Conservation (phyloP, 2,329 filamentous ascomycete species). For the Claviceps maximensis region DNA sequence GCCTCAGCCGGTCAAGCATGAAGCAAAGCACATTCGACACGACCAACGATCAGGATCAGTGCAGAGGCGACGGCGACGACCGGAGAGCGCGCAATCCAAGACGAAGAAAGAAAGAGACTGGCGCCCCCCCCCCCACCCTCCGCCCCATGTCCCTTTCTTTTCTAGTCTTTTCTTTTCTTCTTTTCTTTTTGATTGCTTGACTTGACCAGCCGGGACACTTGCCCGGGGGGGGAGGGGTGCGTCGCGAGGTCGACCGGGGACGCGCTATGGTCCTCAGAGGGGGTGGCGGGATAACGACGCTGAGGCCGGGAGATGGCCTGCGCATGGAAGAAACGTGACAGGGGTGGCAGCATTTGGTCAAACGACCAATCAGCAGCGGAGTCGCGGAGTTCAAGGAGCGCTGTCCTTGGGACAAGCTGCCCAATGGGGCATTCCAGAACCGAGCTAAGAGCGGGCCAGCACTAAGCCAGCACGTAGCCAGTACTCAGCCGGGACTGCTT, state of each 20-base stretch:
- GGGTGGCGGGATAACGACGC: slow-evolving; percentile 13
- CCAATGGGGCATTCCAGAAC: slow-evolving; percentile 36
- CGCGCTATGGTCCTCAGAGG: slow-evolving; percentile 2
- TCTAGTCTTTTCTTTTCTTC: not conserved
- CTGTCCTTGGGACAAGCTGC: slow-evolving; percentile 26
- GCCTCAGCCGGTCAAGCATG: not conserved
- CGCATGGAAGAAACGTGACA: slow-evolving; percentile 40
- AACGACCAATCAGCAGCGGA: slow-evolving; percentile 34
- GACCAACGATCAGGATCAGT: not conserved
- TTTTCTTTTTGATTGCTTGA: not conserved
- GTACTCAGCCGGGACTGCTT: slow-evolving; percentile 22
- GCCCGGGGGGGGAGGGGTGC: slow-evolving; percentile 1
- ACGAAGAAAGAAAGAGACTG: not conserved
- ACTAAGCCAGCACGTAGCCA: slow-evolving; percentile 9
- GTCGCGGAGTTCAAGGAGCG: slow-evolving; percentile 22
- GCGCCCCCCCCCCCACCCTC: no score
- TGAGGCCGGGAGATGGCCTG: slow-evolving; percentile 26
- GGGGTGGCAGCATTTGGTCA: slow-evolving; percentile 35
- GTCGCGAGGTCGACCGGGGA: not conserved
- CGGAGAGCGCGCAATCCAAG: not conserved
- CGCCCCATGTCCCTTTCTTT: slow-evolving; percentile 7
- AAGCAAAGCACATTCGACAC: not conserved
- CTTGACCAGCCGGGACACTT: slow-evolving; percentile 6
- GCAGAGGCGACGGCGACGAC: not conserved
- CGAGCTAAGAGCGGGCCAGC: slow-evolving; percentile 31